Evolutionary conservation across 2,329 filamentous ascomycete species (phyloP).

Genomic region (Tolypocladium paradoxum): DNA sequence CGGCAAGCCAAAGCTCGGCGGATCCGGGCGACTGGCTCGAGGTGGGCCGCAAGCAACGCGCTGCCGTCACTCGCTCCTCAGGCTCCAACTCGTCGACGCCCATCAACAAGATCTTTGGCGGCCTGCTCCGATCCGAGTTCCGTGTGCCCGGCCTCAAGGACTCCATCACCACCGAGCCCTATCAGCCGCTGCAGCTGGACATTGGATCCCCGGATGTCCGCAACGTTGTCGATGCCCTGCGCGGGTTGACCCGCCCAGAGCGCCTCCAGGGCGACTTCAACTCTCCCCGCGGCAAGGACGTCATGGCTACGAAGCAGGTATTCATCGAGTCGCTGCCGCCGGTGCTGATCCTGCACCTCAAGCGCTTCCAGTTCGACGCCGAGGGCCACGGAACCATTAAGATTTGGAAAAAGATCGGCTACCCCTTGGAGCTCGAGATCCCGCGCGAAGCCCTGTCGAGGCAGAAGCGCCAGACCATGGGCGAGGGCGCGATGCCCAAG

Average conservation of each 20-base stretch:
- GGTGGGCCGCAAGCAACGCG: constrained; percentile 83
- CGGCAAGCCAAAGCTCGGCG: constrained; percentile 15
- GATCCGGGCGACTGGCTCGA: constrained; percentile 65
- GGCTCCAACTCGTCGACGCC: constrained; percentile 68
- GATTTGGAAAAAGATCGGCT: constrained; percentile 97
- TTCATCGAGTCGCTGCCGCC: constrained; percentile 88
- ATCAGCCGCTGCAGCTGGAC: constrained; percentile 88
- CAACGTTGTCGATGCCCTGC: constrained; percentile 87
- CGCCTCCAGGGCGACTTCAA: constrained; percentile 77
- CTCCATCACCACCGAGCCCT: constrained; percentile 86
- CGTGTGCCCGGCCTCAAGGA: constrained; percentile 77
- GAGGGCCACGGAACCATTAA: constrained; percentile 75
- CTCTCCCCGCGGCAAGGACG: constrained; percentile 64
- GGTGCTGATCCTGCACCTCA: constrained; percentile 87
- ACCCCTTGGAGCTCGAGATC: constrained; percentile 88
- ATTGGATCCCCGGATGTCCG: constrained; percentile 79
- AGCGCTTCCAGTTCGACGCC: constrained; percentile 93
- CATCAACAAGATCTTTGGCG: constrained; percentile 89
- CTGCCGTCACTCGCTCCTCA: constrained; percentile 76
- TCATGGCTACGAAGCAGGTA: constrained; percentile 81
- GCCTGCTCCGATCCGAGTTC: constrained; percentile 80
- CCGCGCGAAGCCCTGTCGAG: constrained; percentile 80
- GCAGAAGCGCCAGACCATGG: constrained; percentile 53
- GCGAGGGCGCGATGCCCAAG: constrained; percentile 60
- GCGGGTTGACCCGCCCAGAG: constrained; percentile 73